Evolutionary conservation across 129 eudicot genomes (phyloP).

Genomic region (carrot (Daucus carota)): DNA sequence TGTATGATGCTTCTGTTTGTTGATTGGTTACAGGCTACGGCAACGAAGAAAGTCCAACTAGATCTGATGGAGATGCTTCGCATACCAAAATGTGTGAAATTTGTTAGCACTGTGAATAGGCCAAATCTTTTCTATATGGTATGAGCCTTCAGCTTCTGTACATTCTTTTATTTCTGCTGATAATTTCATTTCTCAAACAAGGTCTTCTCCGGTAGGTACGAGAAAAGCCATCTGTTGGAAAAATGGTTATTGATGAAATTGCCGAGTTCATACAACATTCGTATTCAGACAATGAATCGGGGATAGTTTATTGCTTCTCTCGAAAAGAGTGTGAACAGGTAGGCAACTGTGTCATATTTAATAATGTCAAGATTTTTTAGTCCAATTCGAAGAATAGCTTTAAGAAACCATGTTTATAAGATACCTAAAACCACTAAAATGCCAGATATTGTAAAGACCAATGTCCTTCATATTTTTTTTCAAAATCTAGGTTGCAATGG

Average conservation of each 20-base stretch:
- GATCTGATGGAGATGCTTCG: slow-evolving; percentile 93
- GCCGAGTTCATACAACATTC: slow-evolving; percentile 71
- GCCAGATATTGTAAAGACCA: not conserved
- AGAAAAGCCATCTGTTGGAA: slow-evolving; percentile 86
- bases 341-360: slow-evolving; percentile 6
- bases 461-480: slow-evolving; percentile 1
- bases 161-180: slow-evolving; percentile 8
- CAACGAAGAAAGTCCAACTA: slow-evolving; percentile 87
- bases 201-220: slow-evolving; percentile 50
- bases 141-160: slow-evolving; percentile 6
- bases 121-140: slow-evolving; percentile 97
- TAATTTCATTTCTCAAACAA: slow-evolving; percentile 8
- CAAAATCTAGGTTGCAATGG: slow-evolving; percentile 75
- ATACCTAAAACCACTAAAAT: not conserved
- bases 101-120: slow-evolving; percentile 95
- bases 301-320: slow-evolving; percentile 93
- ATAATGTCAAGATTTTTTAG: not conserved
- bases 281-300: slow-evolving; percentile 86
- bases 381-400: not conserved
- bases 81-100: slow-evolving; percentile 80
- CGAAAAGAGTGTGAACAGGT: slow-evolving; percentile 98
- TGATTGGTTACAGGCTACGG: slow-evolving; percentile 62
- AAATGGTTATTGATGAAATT: slow-evolving; percentile 72
- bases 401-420: not conserved
- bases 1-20: not conserved